These are phyloP conservation scores for Populus simonii DNA, from an alignment of 345 rosid species.

Conservation along the genomic window DNA sequence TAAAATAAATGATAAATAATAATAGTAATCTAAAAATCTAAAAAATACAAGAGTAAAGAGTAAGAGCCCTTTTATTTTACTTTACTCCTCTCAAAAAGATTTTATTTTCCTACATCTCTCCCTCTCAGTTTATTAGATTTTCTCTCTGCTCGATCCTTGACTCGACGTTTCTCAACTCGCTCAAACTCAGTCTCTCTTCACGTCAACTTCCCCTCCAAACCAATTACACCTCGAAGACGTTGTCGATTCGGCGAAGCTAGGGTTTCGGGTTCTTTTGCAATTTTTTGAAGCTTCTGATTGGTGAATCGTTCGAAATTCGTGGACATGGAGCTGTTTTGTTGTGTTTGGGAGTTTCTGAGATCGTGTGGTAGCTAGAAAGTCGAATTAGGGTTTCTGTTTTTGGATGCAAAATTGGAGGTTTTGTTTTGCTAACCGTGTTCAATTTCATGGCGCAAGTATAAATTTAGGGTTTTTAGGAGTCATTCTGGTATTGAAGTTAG, in stretches of 20 bases:
- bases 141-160: conserved; percentile 2
- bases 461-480: conserved; percentile 10
- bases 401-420: conserved; percentile 9
- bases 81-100: neutral
- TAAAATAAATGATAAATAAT: neutral
- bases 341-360: conserved; percentile 7
- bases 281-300: neutral
- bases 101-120: neutral
- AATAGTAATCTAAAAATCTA: neutral
- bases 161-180: neutral
- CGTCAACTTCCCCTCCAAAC: neutral
- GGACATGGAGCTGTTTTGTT: conserved; percentile 17
- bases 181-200: neutral
- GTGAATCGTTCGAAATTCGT: conserved; percentile 4
- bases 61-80: neutral
- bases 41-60: neutral
- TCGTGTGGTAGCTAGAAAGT: conserved; percentile 10
- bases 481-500: conserved; percentile 1
- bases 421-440: neutral
- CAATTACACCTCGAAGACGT: neutral
- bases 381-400: conserved; percentile 2
- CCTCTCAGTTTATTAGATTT: neutral
- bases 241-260: neutral
- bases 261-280: conserved; percentile 17
- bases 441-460: neutral